These are phyloP conservation scores for Oryza glaberrima DNA, from an alignment of 176 grass and related monocot genomes.

Conservation along the genomic window DNA sequence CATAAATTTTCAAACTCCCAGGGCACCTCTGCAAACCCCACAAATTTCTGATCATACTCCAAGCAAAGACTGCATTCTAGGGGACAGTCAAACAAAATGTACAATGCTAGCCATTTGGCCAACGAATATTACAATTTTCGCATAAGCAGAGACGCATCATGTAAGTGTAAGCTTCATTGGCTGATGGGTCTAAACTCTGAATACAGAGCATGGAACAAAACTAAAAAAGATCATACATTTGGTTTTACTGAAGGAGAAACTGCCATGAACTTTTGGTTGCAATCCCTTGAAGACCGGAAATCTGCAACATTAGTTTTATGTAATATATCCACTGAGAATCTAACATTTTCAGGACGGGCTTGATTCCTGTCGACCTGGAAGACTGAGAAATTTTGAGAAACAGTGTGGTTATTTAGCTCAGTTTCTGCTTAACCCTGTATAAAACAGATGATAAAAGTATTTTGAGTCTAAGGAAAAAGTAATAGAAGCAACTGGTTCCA, in stretches of 20 bases:
- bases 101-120: not conserved
- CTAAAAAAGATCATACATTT: too few relatives aligned
- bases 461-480: not conserved
- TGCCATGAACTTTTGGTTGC: too few relatives aligned
- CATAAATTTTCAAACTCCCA: too few relatives aligned
- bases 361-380: not conserved
- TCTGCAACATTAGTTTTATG: too few relatives aligned
- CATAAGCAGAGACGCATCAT: not conserved
- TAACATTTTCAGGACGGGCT: not conserved
- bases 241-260: too few relatives aligned
- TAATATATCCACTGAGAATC: not conserved
- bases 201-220: too few relatives aligned
- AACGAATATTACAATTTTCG: not conserved
- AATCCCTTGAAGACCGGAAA: not conserved
- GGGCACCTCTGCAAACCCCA: too few relatives aligned
- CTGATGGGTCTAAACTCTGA: not conserved
- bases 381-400: not conserved
- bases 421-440: not conserved
- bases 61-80: too few relatives aligned
- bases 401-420: not conserved
- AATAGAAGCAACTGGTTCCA: not conserved
- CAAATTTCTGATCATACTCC: too few relatives aligned
- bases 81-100: too few relatives aligned
- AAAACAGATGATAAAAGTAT: conserved; percentile 1
- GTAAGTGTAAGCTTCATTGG: not conserved